Conservation (phyloP, 1,284 basidiomycete genomes). For the Puccinia triticina region DNA sequence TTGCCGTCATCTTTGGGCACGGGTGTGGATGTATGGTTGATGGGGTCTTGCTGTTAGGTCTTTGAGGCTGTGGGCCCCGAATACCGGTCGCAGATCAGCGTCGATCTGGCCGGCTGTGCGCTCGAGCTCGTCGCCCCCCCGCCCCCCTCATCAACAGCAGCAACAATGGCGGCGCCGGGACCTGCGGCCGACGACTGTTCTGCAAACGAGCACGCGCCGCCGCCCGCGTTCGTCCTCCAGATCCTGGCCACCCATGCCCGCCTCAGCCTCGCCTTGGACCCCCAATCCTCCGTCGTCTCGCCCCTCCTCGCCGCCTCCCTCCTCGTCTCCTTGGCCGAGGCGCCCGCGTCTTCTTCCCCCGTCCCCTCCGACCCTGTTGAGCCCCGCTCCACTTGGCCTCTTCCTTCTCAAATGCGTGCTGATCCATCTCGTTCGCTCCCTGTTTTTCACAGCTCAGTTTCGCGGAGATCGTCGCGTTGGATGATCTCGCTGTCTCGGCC, state of each 20-base stretch:
- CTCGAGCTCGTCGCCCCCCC: conserved; percentile 52
- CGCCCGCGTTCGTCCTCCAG: neutral
- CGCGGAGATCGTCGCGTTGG: neutral
- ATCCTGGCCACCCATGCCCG: neutral
- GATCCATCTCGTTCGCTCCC: neutral
- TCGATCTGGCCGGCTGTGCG: conserved; percentile 54
- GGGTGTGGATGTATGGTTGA: neutral
- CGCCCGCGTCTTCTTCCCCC: neutral
- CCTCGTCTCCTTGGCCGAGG: conserved; percentile 29
- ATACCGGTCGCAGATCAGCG: conserved; percentile 73
- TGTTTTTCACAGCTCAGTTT: conserved; percentile 5
- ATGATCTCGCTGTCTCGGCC: neutral
- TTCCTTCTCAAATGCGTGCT: too few species aligned
- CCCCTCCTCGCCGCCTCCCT: conserved; percentile 18
- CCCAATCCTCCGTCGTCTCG: conserved; percentile 18
- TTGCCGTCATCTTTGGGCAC: conserved; percentile 17
- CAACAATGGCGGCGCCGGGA: conserved; percentile 65
- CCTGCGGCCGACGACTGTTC: conserved; percentile 65
- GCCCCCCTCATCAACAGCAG: conserved; percentile 66
- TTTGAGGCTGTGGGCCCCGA: conserved; percentile 92
- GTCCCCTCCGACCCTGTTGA: neutral
- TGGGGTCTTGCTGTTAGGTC: conserved; percentile 64
- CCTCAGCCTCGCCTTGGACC: conserved; percentile 7
- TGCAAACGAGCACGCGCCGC: too few species aligned
- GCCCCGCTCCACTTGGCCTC: too few species aligned